phyloP scores from a whole-genome alignment of 164 flowering plant species.

The Nymphaea thermarum region DNA sequence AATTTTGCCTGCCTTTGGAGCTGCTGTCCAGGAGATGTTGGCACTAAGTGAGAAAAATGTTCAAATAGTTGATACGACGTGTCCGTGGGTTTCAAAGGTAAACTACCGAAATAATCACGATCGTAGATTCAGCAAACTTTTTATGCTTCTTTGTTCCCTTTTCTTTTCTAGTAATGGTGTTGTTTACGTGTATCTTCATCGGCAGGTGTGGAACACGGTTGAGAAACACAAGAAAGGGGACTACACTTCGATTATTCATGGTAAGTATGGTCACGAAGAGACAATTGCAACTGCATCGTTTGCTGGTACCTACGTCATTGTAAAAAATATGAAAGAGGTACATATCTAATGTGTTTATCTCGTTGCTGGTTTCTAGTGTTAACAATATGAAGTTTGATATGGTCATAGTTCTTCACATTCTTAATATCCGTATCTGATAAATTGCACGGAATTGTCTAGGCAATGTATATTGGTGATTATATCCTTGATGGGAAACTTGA shows the following conservation, averaged over 20 bases:
- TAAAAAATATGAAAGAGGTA: slow-evolving; percentile 87
- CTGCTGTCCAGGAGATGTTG: slow-evolving; percentile 91
- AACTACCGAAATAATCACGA: neutral
- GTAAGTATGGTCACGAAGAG: slow-evolving; percentile 91
- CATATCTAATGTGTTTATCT: neutral
- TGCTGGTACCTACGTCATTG: slow-evolving; percentile 86
- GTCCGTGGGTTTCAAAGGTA: slow-evolving; percentile 99
- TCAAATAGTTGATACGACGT: slow-evolving; percentile 96
- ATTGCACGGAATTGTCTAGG: slow-evolving; percentile 26
- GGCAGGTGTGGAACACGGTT: slow-evolving; percentile 88
- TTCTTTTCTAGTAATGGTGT: neutral
- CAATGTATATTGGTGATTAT: slow-evolving; percentile 88
- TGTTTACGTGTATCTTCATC: neutral
- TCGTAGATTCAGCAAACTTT: neutral
- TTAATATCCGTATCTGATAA: neutral
- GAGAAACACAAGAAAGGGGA: slow-evolving; percentile 97
- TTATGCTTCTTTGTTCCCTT: neutral
- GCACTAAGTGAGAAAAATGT: slow-evolving; percentile 61
- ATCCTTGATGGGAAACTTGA: slow-evolving; percentile 83
- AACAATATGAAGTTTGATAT: too few relatives aligned
- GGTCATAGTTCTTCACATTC: neutral
- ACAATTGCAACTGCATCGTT: slow-evolving; percentile 94
- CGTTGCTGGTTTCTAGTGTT: neutral
- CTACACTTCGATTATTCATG: slow-evolving; percentile 90
- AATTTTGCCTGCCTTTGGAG: slow-evolving; percentile 96